Conservation (phyloP, 2,329 filamentous ascomycete genomes). For the Aspergillus ochraceus region DNA sequence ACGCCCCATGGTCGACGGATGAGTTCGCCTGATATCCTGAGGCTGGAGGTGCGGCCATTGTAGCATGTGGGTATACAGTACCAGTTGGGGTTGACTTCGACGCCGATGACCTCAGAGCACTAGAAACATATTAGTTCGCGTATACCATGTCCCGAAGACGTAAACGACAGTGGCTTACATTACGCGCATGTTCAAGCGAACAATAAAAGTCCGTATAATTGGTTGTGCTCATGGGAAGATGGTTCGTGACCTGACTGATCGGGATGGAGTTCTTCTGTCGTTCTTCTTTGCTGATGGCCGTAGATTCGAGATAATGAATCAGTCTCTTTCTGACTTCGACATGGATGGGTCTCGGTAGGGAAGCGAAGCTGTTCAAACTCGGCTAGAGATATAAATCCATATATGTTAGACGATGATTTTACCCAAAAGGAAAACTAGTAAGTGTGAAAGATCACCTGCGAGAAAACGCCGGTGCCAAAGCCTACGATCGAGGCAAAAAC, state of each 20-base stretch:
- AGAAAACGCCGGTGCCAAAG: slow-evolving; percentile 5
- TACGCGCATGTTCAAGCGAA: slow-evolving; percentile 17
- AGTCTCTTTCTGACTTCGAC: slow-evolving; percentile 7
- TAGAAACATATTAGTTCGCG: background rate
- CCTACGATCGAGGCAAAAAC: slow-evolving; percentile 9
- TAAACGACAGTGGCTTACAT: slow-evolving; percentile 3
- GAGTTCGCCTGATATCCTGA: slow-evolving; percentile 9
- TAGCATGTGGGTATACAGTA: slow-evolving; percentile 14
- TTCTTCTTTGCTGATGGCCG: background rate
- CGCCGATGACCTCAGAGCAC: slow-evolving; percentile 9
- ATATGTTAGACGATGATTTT: background rate
- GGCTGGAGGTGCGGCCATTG: slow-evolving; percentile 17
- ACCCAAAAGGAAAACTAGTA: no score
- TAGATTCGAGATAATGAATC: slow-evolving; percentile 1
- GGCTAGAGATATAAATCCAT: background rate
- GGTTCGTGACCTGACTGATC: slow-evolving; percentile 9
- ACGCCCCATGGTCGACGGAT: slow-evolving; percentile 15
- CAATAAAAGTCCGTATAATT: slow-evolving; percentile 21
- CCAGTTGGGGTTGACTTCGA: slow-evolving; percentile 9
- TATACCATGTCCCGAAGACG: background rate
- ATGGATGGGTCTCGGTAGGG: slow-evolving; percentile 9
- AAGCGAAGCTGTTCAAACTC: slow-evolving; percentile 13
- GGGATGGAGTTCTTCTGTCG: slow-evolving; percentile 6
- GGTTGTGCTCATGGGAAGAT: slow-evolving; percentile 16
- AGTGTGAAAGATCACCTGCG: background rate